Evolutionary conservation across 2,329 filamentous ascomycete genomes (phyloP), one percentile per base, ranked within the genome.

Genomic region (Tolypocladium cylindrosporum): DNA sequence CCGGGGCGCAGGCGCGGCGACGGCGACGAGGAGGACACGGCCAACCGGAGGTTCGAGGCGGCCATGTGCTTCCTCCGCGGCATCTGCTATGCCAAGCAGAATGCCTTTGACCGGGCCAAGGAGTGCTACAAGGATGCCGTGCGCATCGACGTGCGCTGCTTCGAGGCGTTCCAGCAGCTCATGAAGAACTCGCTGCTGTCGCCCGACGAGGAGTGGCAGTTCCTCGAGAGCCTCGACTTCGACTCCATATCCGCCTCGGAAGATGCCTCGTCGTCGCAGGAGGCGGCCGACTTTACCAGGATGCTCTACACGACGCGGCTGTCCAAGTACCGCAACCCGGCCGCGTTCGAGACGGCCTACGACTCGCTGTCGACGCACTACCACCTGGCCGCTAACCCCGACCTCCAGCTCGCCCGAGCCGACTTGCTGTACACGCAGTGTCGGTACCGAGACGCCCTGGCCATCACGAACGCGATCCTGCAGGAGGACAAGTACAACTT

Each of bases 81-180:
- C 6, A 82, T 96, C 55, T 97, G 95, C 78, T 97, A 91, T 70
- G 92, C 94, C 8, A 96, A 96, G 74, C 90, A 96, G 71, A 99
- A 97, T 72, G 90, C 93, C 34, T 97, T 97, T 67, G 94, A 99
- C 71, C 87, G 91, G 40, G 94, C 94, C 56, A 97, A 97, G 72
- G 92, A 97, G 67, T 97, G 94, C 75, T 99, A 97, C 80, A 97
- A 97, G 76, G 91, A 96, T 67, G 94, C 94, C 2, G 91, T 97
- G 52, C 86, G 90, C 61, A 97, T 99, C 68, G 94, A 99, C 69
- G 92, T 97, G 4, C 92, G 96, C 72, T 99, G 94, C 74, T 97
- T 96, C 69, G 94, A 99, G 73, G 94, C 94, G 0, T 97, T 99
- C 69, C 92, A 97, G 66, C 92, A 97, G 76, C 82, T 99, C 57